Conservation (phyloP, 192 early-diverging fungal genomes). For the Powellomyces hirtus region DNA sequence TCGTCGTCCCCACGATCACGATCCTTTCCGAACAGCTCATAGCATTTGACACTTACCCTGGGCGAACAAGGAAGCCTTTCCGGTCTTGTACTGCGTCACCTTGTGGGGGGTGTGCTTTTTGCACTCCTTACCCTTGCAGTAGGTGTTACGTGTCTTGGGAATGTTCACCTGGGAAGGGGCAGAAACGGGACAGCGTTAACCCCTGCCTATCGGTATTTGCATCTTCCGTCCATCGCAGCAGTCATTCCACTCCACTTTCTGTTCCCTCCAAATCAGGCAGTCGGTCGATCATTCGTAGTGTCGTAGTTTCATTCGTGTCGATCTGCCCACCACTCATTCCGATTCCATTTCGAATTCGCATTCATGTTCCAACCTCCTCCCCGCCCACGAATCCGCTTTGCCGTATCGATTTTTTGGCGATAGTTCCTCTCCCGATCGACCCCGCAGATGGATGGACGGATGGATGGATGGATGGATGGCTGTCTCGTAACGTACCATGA, state of each 20-base stretch:
- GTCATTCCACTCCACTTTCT: not conserved
- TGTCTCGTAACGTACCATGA: too few relatives aligned
- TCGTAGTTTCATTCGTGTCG: too few relatives aligned
- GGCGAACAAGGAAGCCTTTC: constrained; percentile 98
- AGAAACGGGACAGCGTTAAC: not conserved
- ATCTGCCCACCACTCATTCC: too few relatives aligned
- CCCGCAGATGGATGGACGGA: too few relatives aligned
- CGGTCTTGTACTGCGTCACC: constrained; percentile 99
- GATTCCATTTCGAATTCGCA: too few relatives aligned
- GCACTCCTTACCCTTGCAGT: constrained; percentile 97
- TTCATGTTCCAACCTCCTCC: too few relatives aligned
- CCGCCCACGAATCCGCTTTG: too few relatives aligned
- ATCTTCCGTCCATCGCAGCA: not conserved
- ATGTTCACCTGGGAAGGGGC: constrained; percentile 99
- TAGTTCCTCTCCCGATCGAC: too few relatives aligned
- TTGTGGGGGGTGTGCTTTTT: constrained; percentile 99
- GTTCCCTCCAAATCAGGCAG: not conserved
- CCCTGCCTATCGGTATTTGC: not conserved
- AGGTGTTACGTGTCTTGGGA: constrained; percentile 99
- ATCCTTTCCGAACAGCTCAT: too few relatives aligned
- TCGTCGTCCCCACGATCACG: too few relatives aligned
- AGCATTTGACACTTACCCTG: constrained; percentile 80
- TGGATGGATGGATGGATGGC: too few relatives aligned
- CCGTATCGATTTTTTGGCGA: too few relatives aligned
- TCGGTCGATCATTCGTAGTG: not conserved